Evolutionary conservation across 2,329 filamentous ascomycete species (phyloP), one percentile per base, ranked within the genome.

Genomic region (Botryosphaeria dothidea): DNA sequence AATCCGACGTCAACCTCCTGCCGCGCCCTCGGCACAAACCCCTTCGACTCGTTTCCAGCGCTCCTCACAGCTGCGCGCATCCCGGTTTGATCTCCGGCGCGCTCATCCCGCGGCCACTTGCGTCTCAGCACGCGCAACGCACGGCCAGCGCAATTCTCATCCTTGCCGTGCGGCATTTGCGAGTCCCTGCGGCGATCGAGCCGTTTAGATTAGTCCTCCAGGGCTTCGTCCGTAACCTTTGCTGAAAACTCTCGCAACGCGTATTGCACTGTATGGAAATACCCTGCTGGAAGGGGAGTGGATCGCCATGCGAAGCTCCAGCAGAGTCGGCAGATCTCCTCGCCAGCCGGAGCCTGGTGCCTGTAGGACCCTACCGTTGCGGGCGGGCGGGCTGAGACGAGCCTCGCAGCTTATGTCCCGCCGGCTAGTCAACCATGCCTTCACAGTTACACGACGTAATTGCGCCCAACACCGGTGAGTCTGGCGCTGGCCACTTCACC

Each of bases 111-210:
- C 62, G 62, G 62, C 62, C 62, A 49, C 27, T 19, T 21, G 51
- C 62, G 62, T 64, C 62, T 64, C 62, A 64, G 62, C 51, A 57
- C 51, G 52, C 62, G 62, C 62, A 43, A 27, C 61, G 61, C 56
- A 60, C 56, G 56, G 41, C 41, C 56, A 31, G 4, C 27, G 41
- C 38, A 60, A 34, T 60, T 60, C 56, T n/a, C 36, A 34, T 60
- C 56, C 58, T 51, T 38, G 45, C 58, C 46, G 31, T 62, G 58
- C 58, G 58, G 58, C 58, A 62, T 62, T 62, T 62, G 45, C 31
- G 9, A 38, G 19, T 15, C 58, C 58, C 46, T 62, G 58, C 31
- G 43, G 7, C 11, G 58, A 62, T 62, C 45, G n/a, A 38, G 31
- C 43, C 43, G 23, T 45, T 49, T 51, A 38, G 58, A 62, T 62